Evolutionary conservation across 441 rosid genomes (phyloP), one percentile per base, ranked within the genome.

Genomic region (Corymbia calophylla): DNA sequence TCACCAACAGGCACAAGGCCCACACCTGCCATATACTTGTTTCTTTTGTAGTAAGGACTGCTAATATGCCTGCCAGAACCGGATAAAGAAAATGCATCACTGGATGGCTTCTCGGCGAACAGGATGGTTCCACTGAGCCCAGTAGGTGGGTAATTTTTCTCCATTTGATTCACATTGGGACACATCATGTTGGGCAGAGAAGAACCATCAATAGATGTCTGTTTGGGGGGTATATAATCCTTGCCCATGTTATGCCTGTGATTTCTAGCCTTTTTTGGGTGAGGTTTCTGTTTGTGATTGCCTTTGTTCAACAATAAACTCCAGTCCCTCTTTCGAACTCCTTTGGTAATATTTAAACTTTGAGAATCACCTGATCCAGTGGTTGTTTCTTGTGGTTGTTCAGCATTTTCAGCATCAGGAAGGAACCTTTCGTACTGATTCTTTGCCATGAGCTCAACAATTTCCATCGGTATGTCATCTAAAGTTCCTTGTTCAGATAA

Each of bases 401-500:
- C 94, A 62, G 92, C 96, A 35, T 90, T 92, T 86, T 94, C 96
- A 90, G 93, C 91, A 94, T 97, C 96, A 18, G 97, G 97, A 90
- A 95, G 99, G 92, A 97, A 93, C 93, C 99, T 95, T 92, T 97
- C 99, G 49, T 95, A 97, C 90, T 98, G 99, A 94, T 97, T 93
- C 93, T 94, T 97, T 89, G 99, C 99, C 97, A 97, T 94, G 89
- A 97, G 98, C 93, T 98, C 99, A 44, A 95, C 99, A 87, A 98
- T 96, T 92, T 97, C 99, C 99, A 97, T 96, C 17, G 99, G 97
- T 89, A 95, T 95, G 90, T 98, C 99, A 93, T 97, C 99, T 49
- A 70, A 88, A 91, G 85, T 89, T 90, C 93, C 96, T 87, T 90
- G 96, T 88, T 97, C 99, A 90, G 94, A 64, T 25, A 86, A 88